Evolutionary conservation across 805 yeast species (phyloP).

Genomic region (Clavispora phyllophila): DNA sequence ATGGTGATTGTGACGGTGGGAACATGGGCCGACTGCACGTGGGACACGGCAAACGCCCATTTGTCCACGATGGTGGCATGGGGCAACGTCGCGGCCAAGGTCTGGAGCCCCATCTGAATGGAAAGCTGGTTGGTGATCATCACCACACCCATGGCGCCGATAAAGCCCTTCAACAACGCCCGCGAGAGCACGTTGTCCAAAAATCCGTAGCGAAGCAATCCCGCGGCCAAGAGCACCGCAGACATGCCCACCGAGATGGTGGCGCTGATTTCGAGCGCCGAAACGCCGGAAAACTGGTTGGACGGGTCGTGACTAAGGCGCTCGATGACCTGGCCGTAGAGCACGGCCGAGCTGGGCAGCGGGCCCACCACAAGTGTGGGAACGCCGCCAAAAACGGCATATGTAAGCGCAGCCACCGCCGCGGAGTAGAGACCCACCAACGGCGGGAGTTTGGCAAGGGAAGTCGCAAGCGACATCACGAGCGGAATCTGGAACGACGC

Average conservation of each 20-base stretch:
- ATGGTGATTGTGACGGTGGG: conserved; percentile 14
- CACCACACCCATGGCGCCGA: conserved; percentile 78
- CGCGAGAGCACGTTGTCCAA: conserved; percentile 75
- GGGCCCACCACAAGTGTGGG: conserved; percentile 92
- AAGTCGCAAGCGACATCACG: conserved; percentile 75
- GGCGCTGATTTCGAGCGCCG: conserved; percentile 19
- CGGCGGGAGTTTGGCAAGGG: conserved; percentile 81
- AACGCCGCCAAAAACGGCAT: conserved; percentile 75
- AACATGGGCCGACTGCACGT: conserved; percentile 6
- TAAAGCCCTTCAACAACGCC: conserved; percentile 74
- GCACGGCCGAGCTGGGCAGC: conserved; percentile 79
- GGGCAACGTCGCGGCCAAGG: conserved; percentile 16
- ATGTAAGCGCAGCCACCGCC: conserved; percentile 72
- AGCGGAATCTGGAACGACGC: conserved; percentile 33
- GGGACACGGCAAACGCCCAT: conserved; percentile 5
- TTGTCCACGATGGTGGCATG: conserved; percentile 16
- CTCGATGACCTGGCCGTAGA: conserved; percentile 75
- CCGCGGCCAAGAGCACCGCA: conserved; percentile 17
- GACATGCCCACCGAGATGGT: conserved; percentile 15
- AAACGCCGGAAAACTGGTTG: conserved; percentile 33
- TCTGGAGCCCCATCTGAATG: conserved; percentile 41
- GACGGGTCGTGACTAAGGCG: conserved; percentile 11
- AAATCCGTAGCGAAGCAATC: conserved; percentile 74
- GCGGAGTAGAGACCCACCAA: conserved; percentile 73
- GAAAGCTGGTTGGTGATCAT: conserved; percentile 57